Conservation (phyloP, 2,329 filamentous ascomycete species). For the Metarhizium brunneum region DNA sequence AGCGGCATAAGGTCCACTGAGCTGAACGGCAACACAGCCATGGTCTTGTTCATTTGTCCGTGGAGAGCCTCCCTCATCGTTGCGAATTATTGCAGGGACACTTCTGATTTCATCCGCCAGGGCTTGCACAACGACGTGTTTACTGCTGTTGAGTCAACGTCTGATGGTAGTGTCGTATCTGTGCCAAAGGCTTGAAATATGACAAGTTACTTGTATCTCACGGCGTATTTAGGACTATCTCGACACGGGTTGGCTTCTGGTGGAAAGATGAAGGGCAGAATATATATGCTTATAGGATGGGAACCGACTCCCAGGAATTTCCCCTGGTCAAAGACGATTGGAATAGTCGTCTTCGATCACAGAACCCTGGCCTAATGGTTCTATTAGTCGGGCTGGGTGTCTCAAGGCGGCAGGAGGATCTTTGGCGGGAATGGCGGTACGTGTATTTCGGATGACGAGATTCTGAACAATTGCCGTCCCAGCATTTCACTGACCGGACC, state of each 20-base stretch:
- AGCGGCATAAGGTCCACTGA: neutral
- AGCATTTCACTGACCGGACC: neutral
- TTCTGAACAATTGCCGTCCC: neutral
- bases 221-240: neutral
- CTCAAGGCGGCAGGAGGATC: neutral
- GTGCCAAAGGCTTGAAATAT: neutral
- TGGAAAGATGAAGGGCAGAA: neutral
- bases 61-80: constrained; percentile 3
- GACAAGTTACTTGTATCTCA: neutral
- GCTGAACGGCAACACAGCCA: neutral
- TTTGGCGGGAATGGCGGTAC: neutral
- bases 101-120: neutral
- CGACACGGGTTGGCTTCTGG: neutral
- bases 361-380: neutral
- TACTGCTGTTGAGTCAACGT: neutral
- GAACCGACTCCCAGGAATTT: neutral
- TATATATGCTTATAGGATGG: neutral
- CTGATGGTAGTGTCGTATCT: neutral
- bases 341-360: neutral
- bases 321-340: neutral
- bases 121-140: neutral
- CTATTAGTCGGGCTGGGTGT: neutral
- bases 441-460: neutral
- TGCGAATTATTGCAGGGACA: neutral
- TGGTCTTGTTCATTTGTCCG: neutral